Evolutionary conservation across 257 asterid genomes (phyloP), one percentile per base, ranked within the genome.

Genomic region (Eustoma russellianum): DNA sequence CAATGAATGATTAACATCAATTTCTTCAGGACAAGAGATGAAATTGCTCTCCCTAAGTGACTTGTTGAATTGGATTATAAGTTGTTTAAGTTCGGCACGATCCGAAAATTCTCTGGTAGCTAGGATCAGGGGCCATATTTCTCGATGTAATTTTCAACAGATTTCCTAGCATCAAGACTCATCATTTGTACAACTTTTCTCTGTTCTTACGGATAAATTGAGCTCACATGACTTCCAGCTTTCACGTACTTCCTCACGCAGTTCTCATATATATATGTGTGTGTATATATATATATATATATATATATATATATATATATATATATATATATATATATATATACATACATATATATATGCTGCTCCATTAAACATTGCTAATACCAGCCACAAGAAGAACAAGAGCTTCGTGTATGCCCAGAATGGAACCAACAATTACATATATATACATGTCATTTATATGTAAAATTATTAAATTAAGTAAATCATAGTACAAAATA

Each of bases 331-430:
- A n/a, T n/a, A n/a, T n/a, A n/a, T n/a, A n/a, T n/a, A n/a, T n/a
- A n/a, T n/a, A n/a, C n/a, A n/a, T n/a, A n/a, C n/a, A n/a, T n/a
- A n/a, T n/a, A n/a, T n/a, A 40, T 74, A 74, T 17, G 81, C 78
- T 48, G 81, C 79, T 48, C 84, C 83, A 52, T 78, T 69, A 59
- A 74, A 70, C 19, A 60, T 61, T 18, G 84, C 79, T 57, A 78
- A 57, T 24, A 68, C 76, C 59, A 78, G 53, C 81, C 81, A 74
- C 68, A 74, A 35, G 69, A 77, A 68, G 63, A 74, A 64, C 55
- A 90, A 33, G 1, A 90, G 94, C 82, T 90, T 90, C 61, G 74
- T 24, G 74, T 80, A 83, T 9, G 93, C 67, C 98, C 98, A 88
- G 60, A 92, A 69, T n/a, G 95, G 97, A 30, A 92, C 97, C 98